A percentile compares a stretch with the other conserved stretches of the same genome.
Conservation (phyloP, 495 filamentous ascomycete genomes). For the Aspergillus bertholletiae region DNA sequence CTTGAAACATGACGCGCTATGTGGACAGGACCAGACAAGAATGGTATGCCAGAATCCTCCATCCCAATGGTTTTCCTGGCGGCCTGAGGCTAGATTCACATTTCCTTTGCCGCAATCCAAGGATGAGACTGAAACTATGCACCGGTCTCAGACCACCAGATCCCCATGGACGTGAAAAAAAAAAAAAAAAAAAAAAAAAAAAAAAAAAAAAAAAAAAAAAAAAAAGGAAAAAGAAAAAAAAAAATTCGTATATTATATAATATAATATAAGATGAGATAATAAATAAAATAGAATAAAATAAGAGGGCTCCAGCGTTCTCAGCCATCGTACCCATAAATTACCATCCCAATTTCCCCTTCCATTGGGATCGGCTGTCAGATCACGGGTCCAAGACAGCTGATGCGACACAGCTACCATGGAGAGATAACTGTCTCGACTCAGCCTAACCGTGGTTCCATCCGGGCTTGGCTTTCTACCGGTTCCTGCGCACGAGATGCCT, state of each 20-base stretch:
- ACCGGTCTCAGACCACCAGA: not conserved
- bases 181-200: constrained; percentile 11
- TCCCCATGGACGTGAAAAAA: not conserved
- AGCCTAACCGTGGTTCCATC: constrained; percentile 1
- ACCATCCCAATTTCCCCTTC: constrained; percentile 11
- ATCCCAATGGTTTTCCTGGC: not conserved
- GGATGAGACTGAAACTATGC: not conserved
- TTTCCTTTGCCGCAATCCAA: not conserved
- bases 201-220: constrained; percentile 6
- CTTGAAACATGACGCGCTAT: not conserved
- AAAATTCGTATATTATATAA: too few species aligned
- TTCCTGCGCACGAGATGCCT: constrained; percentile 16
- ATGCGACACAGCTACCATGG: constrained; percentile 3
- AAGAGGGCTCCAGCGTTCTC: not conserved
- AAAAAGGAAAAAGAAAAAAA: too few species aligned
- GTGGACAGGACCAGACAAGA: too few species aligned
- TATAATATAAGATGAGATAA: too few species aligned
- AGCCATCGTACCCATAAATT: not conserved
- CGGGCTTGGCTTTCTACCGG: constrained; percentile 6
- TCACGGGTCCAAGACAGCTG: constrained; percentile 11
- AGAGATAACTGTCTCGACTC: not conserved
- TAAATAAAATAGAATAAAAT: too few species aligned
- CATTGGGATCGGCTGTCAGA: constrained; percentile 21
- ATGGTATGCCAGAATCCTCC: not conserved
- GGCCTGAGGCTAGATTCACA: not conserved